These are phyloP conservation scores for Coffea canephora DNA, from an alignment of 257 asterid species.

Conservation along the genomic window DNA sequence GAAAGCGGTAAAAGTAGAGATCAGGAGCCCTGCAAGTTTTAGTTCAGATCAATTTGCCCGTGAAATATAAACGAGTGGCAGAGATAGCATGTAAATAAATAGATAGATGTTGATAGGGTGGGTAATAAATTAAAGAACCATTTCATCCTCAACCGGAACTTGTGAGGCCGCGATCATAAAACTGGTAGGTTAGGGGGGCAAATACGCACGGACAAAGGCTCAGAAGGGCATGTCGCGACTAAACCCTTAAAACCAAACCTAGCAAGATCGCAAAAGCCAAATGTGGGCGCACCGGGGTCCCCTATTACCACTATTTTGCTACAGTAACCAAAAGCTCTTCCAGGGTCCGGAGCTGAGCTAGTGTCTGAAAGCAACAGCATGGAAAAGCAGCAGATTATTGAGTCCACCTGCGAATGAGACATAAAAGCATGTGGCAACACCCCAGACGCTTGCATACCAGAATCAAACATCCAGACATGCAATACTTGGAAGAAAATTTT, in stretches of 20 bases:
- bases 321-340: slow-evolving; percentile 5
- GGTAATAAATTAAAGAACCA: no score
- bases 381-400: slow-evolving; percentile 1
- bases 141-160: no score
- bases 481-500: not conserved
- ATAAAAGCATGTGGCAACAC: slow-evolving; percentile 26
- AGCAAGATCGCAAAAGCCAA: slow-evolving; percentile 16
- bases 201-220: no score
- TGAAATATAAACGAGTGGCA: no score
- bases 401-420: slow-evolving; percentile 22
- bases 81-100: no score
- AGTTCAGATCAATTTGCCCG: no score
- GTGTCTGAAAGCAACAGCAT: slow-evolving; percentile 19
- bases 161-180: no score
- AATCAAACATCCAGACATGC: slow-evolving; percentile 10
- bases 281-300: slow-evolving; percentile 1
- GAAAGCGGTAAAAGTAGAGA: no score
- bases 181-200: no score
- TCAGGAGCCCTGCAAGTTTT: no score
- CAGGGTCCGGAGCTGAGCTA: not conserved
- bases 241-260: not conserved
- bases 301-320: not conserved
- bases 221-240: no score
- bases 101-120: no score
- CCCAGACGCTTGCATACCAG: slow-evolving; percentile 18